Evolutionary conservation across 2,329 filamentous ascomycete species (phyloP).

Genomic region (Alternaria sp.): DNA sequence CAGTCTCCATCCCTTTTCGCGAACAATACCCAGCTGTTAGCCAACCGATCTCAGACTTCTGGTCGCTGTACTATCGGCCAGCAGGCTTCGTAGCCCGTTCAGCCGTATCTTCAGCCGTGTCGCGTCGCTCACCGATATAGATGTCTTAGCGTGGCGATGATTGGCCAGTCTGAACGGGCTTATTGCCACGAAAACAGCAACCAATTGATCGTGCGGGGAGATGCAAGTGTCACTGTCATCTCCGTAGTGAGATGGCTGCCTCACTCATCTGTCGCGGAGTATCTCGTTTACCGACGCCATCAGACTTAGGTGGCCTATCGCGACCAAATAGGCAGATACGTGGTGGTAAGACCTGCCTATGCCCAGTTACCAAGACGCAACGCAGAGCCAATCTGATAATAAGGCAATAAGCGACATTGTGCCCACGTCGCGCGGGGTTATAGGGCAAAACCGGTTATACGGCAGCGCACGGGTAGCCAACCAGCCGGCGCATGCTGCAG

Average conservation of each 20-base stretch:
- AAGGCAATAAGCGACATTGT: background rate
- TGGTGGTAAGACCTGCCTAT: background rate
- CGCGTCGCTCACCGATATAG: background rate
- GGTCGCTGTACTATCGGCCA: background rate
- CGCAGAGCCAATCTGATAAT: background rate
- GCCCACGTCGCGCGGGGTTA: background rate
- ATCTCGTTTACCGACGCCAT: background rate
- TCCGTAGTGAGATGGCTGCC: background rate
- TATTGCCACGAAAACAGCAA: background rate
- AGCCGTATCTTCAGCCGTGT: background rate
- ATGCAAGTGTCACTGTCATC: too few species aligned
- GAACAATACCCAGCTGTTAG: background rate
- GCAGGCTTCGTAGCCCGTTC: background rate
- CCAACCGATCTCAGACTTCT: background rate
- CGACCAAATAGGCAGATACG: background rate
- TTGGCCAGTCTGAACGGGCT: background rate
- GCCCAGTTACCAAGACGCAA: too few species aligned
- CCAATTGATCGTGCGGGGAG: background rate
- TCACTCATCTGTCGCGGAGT: background rate
- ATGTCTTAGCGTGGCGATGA: background rate
- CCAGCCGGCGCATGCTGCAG: background rate
- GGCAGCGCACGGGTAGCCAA: background rate
- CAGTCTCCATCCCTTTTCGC: background rate
- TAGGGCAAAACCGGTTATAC: background rate
- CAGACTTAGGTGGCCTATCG: background rate